Evolutionary conservation across 2,329 filamentous ascomycete genomes (phyloP), one percentile per base, ranked within the genome.

Genomic region (Endothia cerciana): DNA sequence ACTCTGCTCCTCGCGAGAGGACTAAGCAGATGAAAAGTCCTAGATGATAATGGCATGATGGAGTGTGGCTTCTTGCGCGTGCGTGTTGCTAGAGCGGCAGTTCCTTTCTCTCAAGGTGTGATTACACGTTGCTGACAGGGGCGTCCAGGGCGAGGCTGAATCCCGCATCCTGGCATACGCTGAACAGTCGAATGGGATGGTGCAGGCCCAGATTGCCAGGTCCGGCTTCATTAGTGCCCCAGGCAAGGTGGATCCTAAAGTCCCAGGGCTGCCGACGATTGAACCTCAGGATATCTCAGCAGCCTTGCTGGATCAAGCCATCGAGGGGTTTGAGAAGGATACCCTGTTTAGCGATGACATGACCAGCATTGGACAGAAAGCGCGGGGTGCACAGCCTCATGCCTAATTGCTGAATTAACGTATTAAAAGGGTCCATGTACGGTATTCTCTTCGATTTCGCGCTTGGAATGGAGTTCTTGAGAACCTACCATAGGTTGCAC

Each of bases 251-350:
- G 28, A 36, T 25, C 65, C 51, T 11, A 60, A 56, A 2, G 38
- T 64, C 2, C 43, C 60, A 1, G 55, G 56, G 7, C 45, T 66
- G 5, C 56, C 56, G 7, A 40, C 22, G 11, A 45, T 62, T 15
- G 68, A 71, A 6, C 33, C 61, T 40, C 19, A 33, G 28, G 40
- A 60, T n/a, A 67, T 81, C 1, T 73, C 80, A 0, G 77, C 80
- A 0, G 78, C 78, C 0, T 70, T 86, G 71, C 55, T 86, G 10
- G 73, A 82, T 19, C 79, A 82, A 66, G 79, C 76, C 0, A 57
- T 81, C 1, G 73, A 79, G 38, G 82, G 83, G 0, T 78, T 83
- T 47, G 78, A 80, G 57, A 81, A 80, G 70, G 82, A 85, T 1
- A 76, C 80, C 1, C 69, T 84, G n/a, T 55, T 71, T 62, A 82